A percentile compares a stretch with the other conserved stretches of the same genome.
phyloP scores from a whole-genome alignment of 23 red algal species.

The Gracilaria vermiculophylla region DNA sequence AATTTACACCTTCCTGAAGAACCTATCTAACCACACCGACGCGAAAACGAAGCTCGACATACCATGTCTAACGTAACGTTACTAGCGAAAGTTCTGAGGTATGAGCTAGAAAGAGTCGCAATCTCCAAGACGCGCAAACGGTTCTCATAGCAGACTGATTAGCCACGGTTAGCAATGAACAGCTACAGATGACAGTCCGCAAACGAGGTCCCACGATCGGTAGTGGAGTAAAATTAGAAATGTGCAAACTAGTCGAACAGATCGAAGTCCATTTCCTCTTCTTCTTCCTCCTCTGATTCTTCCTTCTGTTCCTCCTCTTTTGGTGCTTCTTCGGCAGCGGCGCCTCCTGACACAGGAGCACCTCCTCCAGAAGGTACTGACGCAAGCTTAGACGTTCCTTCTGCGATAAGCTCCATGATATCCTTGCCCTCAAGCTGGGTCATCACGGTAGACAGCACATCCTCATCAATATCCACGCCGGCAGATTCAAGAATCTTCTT shows the following conservation, averaged over 20 bases:
- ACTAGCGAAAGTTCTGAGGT: too few relatives aligned
- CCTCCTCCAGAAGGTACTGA: conserved; percentile 82
- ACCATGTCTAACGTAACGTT: background rate
- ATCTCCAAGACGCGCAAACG: background rate
- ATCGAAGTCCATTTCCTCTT: conserved; percentile 79
- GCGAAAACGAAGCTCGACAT: background rate
- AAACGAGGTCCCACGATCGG: background rate
- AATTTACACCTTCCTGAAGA: background rate
- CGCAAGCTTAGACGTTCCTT: conserved; percentile 79
- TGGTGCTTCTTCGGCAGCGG: conserved; percentile 45
- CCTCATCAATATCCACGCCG: conserved; percentile 77
- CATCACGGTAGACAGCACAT: conserved; percentile 51
- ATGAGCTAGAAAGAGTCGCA: too few relatives aligned
- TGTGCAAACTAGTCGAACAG: conserved; percentile 69
- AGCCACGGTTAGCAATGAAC: background rate
- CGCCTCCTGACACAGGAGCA: conserved; percentile 37
- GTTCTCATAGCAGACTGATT: too few relatives aligned
- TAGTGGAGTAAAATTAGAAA: background rate
- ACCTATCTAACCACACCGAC: background rate
- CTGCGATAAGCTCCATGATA: conserved; percentile 73
- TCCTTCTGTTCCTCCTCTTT: conserved; percentile 78
- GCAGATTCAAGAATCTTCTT: conserved; percentile 84
- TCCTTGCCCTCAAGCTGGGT: conserved; percentile 74
- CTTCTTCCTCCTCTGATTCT: conserved; percentile 76
- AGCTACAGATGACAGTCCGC: background rate